Percentiles rank a stretch among this genome's conserved stretches.
phyloP scores from a whole-genome alignment of 2,329 filamentous ascomycete species.

The Colletotrichum destructivum region DNA sequence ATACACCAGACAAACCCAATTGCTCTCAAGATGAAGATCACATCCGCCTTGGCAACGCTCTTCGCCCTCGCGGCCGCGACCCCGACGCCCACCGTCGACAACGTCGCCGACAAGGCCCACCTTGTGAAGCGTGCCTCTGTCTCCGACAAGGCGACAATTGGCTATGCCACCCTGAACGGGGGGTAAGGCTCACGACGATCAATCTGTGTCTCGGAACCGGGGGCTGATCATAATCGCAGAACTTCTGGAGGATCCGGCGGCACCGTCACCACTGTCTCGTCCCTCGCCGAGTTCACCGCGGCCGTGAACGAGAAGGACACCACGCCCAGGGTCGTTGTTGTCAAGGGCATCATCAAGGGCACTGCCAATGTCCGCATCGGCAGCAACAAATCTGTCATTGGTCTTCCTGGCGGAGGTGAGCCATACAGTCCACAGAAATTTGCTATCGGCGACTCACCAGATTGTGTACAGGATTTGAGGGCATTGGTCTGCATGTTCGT shows the following conservation, averaged over 20 bases:
- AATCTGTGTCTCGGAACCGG: no score
- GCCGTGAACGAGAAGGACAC: slow-evolving; percentile 58
- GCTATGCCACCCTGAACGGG: slow-evolving; percentile 64
- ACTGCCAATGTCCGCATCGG: slow-evolving; percentile 57
- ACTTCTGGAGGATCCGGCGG: slow-evolving; percentile 65
- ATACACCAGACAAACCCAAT: neutral
- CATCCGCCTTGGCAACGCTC: slow-evolving; percentile 26
- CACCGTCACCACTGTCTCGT: slow-evolving; percentile 63
- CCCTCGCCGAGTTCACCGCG: slow-evolving; percentile 60
- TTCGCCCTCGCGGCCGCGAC: slow-evolving; percentile 39
- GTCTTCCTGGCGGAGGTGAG: slow-evolving; percentile 47
- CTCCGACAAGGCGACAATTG: slow-evolving; percentile 49
- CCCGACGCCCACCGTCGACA: slow-evolving; percentile 41
- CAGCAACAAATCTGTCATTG: slow-evolving; percentile 61
- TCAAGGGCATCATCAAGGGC: slow-evolving; percentile 55
- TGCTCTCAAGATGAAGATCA: slow-evolving; percentile 33
- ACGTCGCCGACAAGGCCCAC: slow-evolving; percentile 26
- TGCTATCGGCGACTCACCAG: neutral
- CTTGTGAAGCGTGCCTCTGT: slow-evolving; percentile 43
- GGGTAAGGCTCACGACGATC: slow-evolving; percentile 1
- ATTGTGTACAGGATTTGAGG: slow-evolving; percentile 39
- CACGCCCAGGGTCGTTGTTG: slow-evolving; percentile 54
- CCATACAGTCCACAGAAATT: fast-evolving
- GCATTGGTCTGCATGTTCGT: slow-evolving; percentile 60
- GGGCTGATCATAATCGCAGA: slow-evolving; percentile 45